A percentile compares a stretch with the other conserved stretches of the same genome.
These are phyloP conservation scores for Ustilago xerochloae DNA, from an alignment of 1,284 basidiomycete species.

Conservation along the genomic window DNA sequence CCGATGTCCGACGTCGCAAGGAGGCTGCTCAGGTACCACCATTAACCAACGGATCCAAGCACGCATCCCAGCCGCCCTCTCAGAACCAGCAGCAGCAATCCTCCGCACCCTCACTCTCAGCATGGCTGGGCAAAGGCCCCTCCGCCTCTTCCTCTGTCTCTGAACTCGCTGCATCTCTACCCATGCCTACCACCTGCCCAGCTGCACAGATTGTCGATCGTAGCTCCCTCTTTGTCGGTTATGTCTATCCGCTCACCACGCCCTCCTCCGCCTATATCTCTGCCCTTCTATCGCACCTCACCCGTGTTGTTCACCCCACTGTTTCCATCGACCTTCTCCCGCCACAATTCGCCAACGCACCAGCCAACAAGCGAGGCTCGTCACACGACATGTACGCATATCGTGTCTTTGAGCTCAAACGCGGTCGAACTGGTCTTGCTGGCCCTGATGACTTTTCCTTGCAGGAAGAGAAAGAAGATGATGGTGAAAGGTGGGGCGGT, in stretches of 20 bases:
- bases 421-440: constrained; percentile 51
- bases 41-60: background rate
- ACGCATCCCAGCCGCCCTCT: background rate
- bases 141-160: constrained; percentile 37
- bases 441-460: constrained; percentile 64
- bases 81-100: background rate
- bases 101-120: constrained; percentile 31
- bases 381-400: constrained; percentile 66
- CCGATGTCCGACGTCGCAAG: constrained; percentile 34
- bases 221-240: constrained; percentile 64
- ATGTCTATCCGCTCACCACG: constrained; percentile 59
- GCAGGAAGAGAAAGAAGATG: constrained; percentile 62
- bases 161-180: constrained; percentile 39
- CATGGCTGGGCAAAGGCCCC: constrained; percentile 51
- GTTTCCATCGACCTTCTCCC: constrained; percentile 55
- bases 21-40: constrained; percentile 10
- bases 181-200: constrained; percentile 52
- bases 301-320: constrained; percentile 58
- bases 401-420: constrained; percentile 60
- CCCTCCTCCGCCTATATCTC: constrained; percentile 37
- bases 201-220: constrained; percentile 62
- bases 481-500: constrained; percentile 64
- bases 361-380: constrained; percentile 46
- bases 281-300: constrained; percentile 57
- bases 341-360: constrained; percentile 52